Percentiles rank a stretch among this genome's conserved stretches.
These are phyloP conservation scores for Paraphoma chrysanthemicola DNA, from an alignment of 2,329 filamentous ascomycete species.

Conservation along the genomic window DNA sequence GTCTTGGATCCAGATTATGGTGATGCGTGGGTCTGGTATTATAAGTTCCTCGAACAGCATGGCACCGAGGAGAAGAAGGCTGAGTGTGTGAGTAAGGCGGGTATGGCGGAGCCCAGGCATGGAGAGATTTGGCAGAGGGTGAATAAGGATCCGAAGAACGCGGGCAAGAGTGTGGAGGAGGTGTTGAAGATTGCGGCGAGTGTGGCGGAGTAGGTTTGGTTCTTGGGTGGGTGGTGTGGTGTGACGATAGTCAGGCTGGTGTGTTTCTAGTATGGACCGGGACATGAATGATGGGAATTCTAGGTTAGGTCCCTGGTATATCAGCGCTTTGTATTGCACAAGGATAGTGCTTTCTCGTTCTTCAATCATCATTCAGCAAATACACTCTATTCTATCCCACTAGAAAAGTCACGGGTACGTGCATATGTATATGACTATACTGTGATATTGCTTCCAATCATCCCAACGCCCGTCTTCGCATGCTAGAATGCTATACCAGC, in stretches of 20 bases:
- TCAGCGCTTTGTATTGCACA: too few species aligned
- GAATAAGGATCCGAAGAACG: slow-evolving; percentile 85
- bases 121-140: slow-evolving; percentile 91
- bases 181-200: slow-evolving; percentile 80
- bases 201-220: slow-evolving; percentile 52
- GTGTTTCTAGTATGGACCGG: neutral
- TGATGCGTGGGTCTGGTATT: slow-evolving; percentile 98
- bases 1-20: slow-evolving; percentile 85
- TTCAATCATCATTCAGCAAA: too few species aligned
- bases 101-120: slow-evolving; percentile 84
- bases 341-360: too few species aligned
- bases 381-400: too few species aligned
- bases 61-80: slow-evolving; percentile 91
- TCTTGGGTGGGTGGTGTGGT: neutral
- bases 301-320: too few species aligned
- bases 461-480: too few species aligned
- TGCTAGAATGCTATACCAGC: neutral
- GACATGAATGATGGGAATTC: too few species aligned
- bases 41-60: slow-evolving; percentile 89
- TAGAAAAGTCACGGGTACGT: too few species aligned
- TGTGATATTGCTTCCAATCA: too few species aligned
- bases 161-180: slow-evolving; percentile 76
- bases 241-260: neutral
- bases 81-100: slow-evolving; percentile 83
- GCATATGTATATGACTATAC: too few species aligned